Percentiles rank a stretch among this genome's conserved stretches.
phyloP scores from a whole-genome alignment of 805 yeast genomes.

The Alloascoidea hylecoeti region DNA sequence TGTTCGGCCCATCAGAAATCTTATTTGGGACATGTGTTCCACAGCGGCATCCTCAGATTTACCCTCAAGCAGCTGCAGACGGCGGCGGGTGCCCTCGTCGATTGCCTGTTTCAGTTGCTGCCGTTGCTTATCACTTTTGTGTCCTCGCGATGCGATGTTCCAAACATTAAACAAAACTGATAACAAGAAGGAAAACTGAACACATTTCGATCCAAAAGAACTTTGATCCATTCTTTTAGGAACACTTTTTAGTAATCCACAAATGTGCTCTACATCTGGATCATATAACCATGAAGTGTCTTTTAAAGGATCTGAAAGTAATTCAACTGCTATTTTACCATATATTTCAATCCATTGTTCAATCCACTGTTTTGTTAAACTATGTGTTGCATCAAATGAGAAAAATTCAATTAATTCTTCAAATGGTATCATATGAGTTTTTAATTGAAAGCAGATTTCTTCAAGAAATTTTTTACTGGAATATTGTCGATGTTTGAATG shows the following conservation, averaged over 20 bases:
- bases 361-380: no score
- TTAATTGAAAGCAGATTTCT: conserved; percentile 3
- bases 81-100: conserved; percentile 1
- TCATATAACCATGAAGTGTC: neutral
- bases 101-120: neutral
- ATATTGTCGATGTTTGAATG: no score
- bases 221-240: neutral
- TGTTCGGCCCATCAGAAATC: no score
- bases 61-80: neutral
- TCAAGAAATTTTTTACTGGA: no score
- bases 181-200: neutral
- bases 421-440: conserved; percentile 2
- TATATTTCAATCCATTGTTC: no score
- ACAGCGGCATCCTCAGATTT: conserved; percentile 1
- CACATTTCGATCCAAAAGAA: neutral
- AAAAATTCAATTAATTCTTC: no score
- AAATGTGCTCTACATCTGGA: neutral
- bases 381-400: no score
- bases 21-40: no score
- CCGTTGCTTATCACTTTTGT: no score
- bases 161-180: neutral
- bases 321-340: no score
- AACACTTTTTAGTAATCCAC: neutral
- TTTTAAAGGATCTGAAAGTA: neutral
- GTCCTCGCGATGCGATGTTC: no score